phyloP scores from a whole-genome alignment of 495 filamentous ascomycete species.

The Sporormia fimetaria region DNA sequence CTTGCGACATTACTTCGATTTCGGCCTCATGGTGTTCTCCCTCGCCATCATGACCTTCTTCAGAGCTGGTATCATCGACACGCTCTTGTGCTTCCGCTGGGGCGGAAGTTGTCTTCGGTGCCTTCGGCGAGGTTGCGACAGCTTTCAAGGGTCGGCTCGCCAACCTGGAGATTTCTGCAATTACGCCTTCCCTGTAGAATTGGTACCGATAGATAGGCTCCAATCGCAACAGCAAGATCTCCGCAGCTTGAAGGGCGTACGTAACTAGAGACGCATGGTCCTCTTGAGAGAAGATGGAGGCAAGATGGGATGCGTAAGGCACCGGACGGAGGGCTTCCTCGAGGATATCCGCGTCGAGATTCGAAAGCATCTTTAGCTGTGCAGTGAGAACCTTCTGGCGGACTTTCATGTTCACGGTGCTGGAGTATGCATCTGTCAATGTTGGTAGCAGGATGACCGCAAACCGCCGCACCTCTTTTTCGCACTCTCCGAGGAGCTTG shows the following conservation, averaged over 20 bases:
- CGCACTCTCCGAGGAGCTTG: conserved; percentile 66
- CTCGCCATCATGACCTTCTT: conserved; percentile 38
- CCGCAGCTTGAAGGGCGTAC: conserved; percentile 74
- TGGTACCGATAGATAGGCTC: conserved; percentile 87
- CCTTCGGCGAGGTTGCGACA: conserved; percentile 20
- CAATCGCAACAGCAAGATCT: conserved; percentile 72
- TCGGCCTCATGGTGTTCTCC: conserved; percentile 43
- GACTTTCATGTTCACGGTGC: conserved; percentile 93
- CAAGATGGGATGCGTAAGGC: conserved; percentile 93
- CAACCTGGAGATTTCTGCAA: conserved; percentile 78
- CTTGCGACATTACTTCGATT: conserved; percentile 37
- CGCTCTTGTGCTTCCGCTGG: conserved; percentile 15
- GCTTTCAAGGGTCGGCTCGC: conserved; percentile 43
- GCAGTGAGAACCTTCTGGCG: conserved; percentile 94
- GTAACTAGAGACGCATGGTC: conserved; percentile 83
- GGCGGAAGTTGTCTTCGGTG: conserved; percentile 13
- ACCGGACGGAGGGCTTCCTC: conserved; percentile 81
- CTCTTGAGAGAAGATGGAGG: conserved; percentile 90
- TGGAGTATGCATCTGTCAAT: conserved; percentile 92
- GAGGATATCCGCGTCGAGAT: conserved; percentile 70
- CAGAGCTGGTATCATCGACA: conserved; percentile 7
- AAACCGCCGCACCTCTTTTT: conserved; percentile 77
- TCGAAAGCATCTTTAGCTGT: conserved; percentile 97
- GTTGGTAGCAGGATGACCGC: conserved; percentile 93
- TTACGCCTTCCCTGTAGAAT: conserved; percentile 94